Evolutionary conservation across 2,329 filamentous ascomycete genomes (phyloP), one percentile per base, ranked within the genome.

Genomic region (Acarospora socialis): DNA sequence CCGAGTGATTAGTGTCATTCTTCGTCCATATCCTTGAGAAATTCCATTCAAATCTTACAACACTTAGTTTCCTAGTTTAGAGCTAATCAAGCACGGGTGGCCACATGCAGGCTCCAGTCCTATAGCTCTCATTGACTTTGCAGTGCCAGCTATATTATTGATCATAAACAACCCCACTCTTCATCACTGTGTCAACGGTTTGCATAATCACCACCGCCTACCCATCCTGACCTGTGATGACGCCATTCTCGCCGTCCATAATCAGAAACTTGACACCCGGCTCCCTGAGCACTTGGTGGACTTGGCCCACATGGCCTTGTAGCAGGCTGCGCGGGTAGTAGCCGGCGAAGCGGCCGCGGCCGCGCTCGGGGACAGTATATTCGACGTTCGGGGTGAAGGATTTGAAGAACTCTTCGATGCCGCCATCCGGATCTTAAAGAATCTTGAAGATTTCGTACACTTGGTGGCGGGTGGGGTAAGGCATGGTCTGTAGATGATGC

Each of bases 131-230:
- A n/a, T n/a, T n/a, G n/a, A n/a, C n/a, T n/a, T n/a, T n/a, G n/a
- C n/a, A n/a, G 15, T 30, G 28, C 28, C 28, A 30, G 7, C 17
- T n/a, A 30, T 30, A 30, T 8, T 10, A 18, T 12, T 30, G 28
- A 15, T 30, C 28, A 20, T 30, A 30, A 10, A 10, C 10, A 9
- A 19, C 28, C 9, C 28, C 28, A 15, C 28, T 30, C 10, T 19
- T 30, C 9, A 20, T 30, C 13, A 20, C 20, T 5, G 28, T 30
- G n/a, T 30, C 28, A 14, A 30, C 28, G 9, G 28, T 30, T 9
- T 21, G 12, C 28, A 30, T 8, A 8, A 12, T 20, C 4, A n/a
- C 28, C 4, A 15, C 14, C 9, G 28, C 28, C 16, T 12, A 18
- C 16, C 28, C 28, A 21, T 30, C 15, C 4, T 30, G 12, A 10